phyloP scores from a whole-genome alignment of 2,329 filamentous ascomycete genomes.

The Clonostachys rhizophaga region DNA sequence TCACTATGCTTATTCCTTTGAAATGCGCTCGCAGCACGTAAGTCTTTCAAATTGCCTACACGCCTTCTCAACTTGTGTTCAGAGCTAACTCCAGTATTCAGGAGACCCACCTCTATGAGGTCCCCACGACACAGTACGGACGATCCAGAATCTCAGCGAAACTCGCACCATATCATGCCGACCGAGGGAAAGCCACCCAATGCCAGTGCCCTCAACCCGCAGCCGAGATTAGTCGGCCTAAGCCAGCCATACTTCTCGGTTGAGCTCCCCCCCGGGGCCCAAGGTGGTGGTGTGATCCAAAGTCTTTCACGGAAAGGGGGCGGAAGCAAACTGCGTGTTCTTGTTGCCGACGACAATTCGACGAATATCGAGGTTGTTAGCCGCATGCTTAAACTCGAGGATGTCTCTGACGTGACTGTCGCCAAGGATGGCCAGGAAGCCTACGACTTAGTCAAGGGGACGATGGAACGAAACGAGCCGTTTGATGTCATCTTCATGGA shows the following conservation, averaged over 20 bases:
- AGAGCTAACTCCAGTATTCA: neutral
- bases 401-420: constrained; percentile 82
- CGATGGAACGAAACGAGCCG: constrained; percentile 66
- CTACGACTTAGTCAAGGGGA: constrained; percentile 77
- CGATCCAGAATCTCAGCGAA: neutral
- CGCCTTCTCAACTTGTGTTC: too few species aligned
- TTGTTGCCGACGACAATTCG: constrained; percentile 73
- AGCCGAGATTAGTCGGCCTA: constrained; percentile 77
- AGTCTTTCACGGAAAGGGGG: constrained; percentile 60
- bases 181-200: constrained; percentile 18
- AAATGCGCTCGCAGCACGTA: constrained; percentile 65
- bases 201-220: constrained; percentile 48
- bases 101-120: neutral
- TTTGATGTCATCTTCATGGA: constrained; percentile 97
- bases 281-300: constrained; percentile 52
- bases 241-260: constrained; percentile 74
- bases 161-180: neutral
- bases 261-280: constrained; percentile 16
- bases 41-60: neutral
- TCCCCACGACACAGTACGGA: neutral
- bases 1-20: constrained; percentile 78
- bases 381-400: constrained; percentile 68
- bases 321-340: constrained; percentile 64
- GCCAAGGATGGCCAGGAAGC: constrained; percentile 86
- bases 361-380: constrained; percentile 56